Percentiles rank a stretch among this genome's conserved stretches.
phyloP scores from a whole-genome alignment of 2,329 filamentous ascomycete genomes.

The Corinectria fuckeliana region DNA sequence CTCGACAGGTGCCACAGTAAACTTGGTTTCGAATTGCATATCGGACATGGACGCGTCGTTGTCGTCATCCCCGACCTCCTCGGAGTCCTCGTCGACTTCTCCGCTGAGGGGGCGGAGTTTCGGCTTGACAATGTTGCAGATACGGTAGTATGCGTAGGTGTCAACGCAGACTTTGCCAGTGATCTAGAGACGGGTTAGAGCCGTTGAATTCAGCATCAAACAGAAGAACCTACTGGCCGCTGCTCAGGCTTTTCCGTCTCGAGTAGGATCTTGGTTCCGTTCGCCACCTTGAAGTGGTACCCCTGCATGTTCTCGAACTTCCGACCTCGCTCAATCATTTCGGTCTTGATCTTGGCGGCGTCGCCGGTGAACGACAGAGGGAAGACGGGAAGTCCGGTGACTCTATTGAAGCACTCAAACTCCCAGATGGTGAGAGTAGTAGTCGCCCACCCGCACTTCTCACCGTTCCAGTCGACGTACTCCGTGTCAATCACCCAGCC shows the following conservation, averaged over 20 bases:
- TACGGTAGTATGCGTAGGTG: slow-evolving; percentile 44
- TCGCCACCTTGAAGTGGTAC: slow-evolving; percentile 40
- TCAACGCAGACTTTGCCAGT: slow-evolving; percentile 45
- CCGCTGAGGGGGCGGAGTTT: slow-evolving; percentile 24
- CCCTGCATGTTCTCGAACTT: slow-evolving; percentile 43
- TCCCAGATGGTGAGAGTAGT: slow-evolving; percentile 33
- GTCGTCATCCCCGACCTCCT: neutral
- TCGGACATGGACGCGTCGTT: slow-evolving; percentile 1
- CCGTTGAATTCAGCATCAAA: neutral
- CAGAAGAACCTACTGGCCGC: slow-evolving; percentile 28
- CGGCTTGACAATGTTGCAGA: slow-evolving; percentile 40
- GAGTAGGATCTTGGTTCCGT: slow-evolving; percentile 40
- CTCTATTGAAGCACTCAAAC: slow-evolving; percentile 37
- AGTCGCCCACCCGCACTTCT: slow-evolving; percentile 37
- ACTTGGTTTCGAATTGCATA: slow-evolving; percentile 6
- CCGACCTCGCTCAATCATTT: slow-evolving; percentile 40
- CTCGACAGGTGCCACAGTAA: slow-evolving; percentile 18
- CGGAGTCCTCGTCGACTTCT: neutral
- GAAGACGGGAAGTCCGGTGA: slow-evolving; percentile 38
- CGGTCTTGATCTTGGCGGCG: slow-evolving; percentile 30
- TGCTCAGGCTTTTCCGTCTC: slow-evolving; percentile 35
- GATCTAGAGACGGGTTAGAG: slow-evolving; percentile 2
- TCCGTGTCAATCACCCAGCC: slow-evolving; percentile 41
- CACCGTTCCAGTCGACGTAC: slow-evolving; percentile 47
- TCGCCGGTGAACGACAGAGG: slow-evolving; percentile 39